Conservation (phyloP, 2,329 filamentous ascomycete genomes). For the Aspergillus sp. region DNA sequence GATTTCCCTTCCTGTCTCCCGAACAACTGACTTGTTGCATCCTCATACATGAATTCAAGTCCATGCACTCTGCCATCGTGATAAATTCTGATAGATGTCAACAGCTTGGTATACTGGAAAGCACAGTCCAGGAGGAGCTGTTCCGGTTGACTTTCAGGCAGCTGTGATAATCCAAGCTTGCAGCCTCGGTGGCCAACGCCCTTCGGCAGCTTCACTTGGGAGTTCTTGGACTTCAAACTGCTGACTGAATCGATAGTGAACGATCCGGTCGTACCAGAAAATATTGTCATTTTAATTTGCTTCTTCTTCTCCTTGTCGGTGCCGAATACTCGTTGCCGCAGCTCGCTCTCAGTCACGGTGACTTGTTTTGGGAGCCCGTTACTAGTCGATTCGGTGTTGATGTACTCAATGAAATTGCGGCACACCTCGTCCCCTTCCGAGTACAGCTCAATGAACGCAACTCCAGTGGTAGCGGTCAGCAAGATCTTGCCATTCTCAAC, state of each 20-base stretch:
- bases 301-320: conserved; percentile 66
- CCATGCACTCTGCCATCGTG: conserved; percentile 77
- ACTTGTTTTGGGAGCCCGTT: conserved; percentile 68
- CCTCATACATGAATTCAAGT: conserved; percentile 90
- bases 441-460: conserved; percentile 83
- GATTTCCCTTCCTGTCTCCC: conserved; percentile 73
- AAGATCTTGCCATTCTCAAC: conserved; percentile 75
- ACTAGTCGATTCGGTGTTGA: conserved; percentile 58
- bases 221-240: conserved; percentile 68
- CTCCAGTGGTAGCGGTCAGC: conserved; percentile 74
- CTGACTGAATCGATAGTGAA: conserved; percentile 76
- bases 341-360: conserved; percentile 69
- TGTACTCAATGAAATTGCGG: conserved; percentile 77
- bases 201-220: conserved; percentile 72
- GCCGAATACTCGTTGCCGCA: conserved; percentile 70
- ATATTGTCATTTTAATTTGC: conserved; percentile 67
- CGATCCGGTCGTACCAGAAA: conserved; percentile 72
- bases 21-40: conserved; percentile 79
- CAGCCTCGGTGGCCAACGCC: conserved; percentile 72
- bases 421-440: conserved; percentile 78
- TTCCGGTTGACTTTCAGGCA: conserved; percentile 67
- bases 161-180: conserved; percentile 69
- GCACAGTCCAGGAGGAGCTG: conserved; percentile 75
- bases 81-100: conserved; percentile 74
- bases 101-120: conserved; percentile 66